Evolutionary conservation across 441 rosid species (phyloP).

Genomic region (Monsonia emarginata): DNA sequence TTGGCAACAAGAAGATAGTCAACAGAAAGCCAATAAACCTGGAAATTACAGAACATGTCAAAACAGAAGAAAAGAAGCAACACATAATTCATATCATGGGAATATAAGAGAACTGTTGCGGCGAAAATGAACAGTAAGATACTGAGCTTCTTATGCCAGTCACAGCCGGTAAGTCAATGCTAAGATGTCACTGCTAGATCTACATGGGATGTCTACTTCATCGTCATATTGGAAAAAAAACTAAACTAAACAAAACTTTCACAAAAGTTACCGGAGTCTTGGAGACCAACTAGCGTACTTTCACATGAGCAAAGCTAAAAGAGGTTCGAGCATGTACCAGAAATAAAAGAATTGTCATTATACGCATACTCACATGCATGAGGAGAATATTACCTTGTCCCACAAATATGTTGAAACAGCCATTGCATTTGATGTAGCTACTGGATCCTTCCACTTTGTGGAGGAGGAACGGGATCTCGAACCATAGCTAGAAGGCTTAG

Average conservation of each 20-base stretch:
- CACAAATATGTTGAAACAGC: conserved; percentile 42
- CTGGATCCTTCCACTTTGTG: conserved; percentile 35
- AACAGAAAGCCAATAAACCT: conserved; percentile 89
- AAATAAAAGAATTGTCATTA: no score
- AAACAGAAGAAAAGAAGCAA: conserved; percentile 3
- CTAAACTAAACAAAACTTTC: no score
- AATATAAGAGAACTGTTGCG: not conserved
- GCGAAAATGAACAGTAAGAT: not conserved
- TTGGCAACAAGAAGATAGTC: conserved; percentile 80
- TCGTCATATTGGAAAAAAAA: no score
- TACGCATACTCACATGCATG: no score
- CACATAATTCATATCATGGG: not conserved
- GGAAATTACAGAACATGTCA: conserved; percentile 23
- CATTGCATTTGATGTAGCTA: conserved; percentile 29
- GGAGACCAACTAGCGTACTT: no score
- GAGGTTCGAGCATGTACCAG: no score
- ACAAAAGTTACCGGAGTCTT: no score
- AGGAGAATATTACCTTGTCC: conserved; percentile 54
- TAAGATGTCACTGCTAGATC: not conserved
- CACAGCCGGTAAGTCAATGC: not conserved
- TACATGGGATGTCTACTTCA: no score
- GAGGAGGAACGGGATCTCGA: conserved; percentile 52
- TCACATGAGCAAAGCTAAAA: no score
- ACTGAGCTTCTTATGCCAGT: not conserved
- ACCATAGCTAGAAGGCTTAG: conserved; percentile 47